Conservation (phyloP, 257 asterid genomes). For the Verbascum thapsus region DNA sequence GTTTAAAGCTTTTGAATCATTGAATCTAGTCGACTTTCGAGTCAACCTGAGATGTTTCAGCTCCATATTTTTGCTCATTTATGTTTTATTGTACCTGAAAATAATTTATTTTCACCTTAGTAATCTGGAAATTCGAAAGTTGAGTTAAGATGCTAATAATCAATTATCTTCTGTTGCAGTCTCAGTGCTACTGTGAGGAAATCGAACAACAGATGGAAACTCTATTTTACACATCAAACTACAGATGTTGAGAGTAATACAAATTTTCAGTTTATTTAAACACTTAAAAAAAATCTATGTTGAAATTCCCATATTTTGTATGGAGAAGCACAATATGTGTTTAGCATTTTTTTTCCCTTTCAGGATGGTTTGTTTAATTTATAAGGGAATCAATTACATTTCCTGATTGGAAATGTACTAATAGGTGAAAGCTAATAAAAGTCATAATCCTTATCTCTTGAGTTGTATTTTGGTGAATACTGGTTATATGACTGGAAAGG, state of each 20-base stretch:
- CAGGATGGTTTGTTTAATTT: background rate
- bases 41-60: no score
- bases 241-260: conserved; percentile 8
- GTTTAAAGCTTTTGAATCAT: no score
- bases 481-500: no score
- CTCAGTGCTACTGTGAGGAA: background rate
- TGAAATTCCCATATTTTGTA: background rate
- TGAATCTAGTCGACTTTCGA: no score
- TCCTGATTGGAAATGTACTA: no score
- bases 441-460: background rate
- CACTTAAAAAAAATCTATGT: background rate
- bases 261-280: background rate
- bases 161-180: conserved; percentile 22
- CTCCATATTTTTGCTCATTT: background rate
- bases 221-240: conserved; percentile 14
- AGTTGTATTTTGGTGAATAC: background rate
- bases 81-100: background rate
- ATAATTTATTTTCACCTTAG: background rate
- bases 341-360: no score
- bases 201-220: conserved; percentile 16
- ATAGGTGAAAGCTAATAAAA: background rate
- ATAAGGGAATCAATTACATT: no score
- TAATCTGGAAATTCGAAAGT: no score
- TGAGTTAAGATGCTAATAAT: background rate
- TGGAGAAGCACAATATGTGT: background rate